Conservation (phyloP, 2,329 filamentous ascomycete species). For the Fonsecaea pedrosoi region DNA sequence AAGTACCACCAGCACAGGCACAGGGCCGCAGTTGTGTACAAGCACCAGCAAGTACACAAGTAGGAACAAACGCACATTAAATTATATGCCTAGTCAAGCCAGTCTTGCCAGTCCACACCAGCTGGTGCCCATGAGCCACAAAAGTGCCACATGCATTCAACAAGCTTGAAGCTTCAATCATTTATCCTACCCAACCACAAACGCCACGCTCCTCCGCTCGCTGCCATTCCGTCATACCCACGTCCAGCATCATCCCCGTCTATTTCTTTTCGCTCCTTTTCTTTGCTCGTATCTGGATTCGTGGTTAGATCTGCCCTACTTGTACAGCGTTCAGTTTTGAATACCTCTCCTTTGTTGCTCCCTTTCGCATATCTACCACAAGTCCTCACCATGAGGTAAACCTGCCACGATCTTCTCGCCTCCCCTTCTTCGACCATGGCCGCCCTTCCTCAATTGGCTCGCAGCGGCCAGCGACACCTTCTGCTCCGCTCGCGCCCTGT, state of each 20-base stretch:
- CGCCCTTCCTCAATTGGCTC: constrained; percentile 31
- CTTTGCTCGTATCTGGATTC: not conserved
- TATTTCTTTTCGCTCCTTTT: not conserved
- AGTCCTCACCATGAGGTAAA: constrained; percentile 31
- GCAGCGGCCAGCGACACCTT: constrained; percentile 24
- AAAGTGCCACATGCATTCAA: too few relatives aligned
- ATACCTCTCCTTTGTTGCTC: not conserved
- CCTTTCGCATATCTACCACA: not conserved
- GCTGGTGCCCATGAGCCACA: not conserved
- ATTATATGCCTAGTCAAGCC: too few relatives aligned
- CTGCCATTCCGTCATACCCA: constrained; percentile 12
- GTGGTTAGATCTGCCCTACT: not conserved
- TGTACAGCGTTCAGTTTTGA: not conserved
- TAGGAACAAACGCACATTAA: too few relatives aligned
- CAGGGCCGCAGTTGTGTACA: too few relatives aligned
- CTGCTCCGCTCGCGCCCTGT: constrained; percentile 19
- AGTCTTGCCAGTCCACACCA: too few relatives aligned
- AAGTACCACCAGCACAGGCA: too few relatives aligned
- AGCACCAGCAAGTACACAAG: too few relatives aligned
- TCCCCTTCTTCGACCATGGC: constrained; percentile 29
- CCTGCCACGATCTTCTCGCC: not conserved
- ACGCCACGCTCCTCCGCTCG: not conserved
- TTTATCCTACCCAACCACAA: too few relatives aligned
- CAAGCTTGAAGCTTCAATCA: not conserved
- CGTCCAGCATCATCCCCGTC: constrained; percentile 8